A percentile compares a stretch with the other conserved stretches of the same genome.
phyloP scores from a whole-genome alignment of 257 asterid species.

The Oldenlandia corymbosa region DNA sequence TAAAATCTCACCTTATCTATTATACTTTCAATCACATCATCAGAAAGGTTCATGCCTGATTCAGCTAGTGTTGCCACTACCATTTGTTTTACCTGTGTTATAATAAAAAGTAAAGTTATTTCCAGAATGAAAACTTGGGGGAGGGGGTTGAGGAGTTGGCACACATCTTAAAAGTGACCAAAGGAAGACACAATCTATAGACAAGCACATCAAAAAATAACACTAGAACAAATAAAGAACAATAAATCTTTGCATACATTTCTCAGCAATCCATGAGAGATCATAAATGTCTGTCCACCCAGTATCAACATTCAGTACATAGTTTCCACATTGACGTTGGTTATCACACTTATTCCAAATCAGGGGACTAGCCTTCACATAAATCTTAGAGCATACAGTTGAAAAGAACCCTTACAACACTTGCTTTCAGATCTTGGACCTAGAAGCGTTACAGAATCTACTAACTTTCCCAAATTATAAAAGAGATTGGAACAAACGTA shows the following conservation, averaged over 20 bases:
- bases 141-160: no score
- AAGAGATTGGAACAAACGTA: constrained; percentile 1
- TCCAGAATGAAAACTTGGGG: no score
- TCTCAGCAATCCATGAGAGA: not conserved
- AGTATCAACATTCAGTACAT: not conserved
- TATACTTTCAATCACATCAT: constrained; percentile 78
- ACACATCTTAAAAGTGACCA: no score
- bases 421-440: not conserved
- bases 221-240: not conserved
- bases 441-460: no score
- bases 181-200: no score
- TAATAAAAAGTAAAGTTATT: no score
- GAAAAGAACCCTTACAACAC: not conserved
- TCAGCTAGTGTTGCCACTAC: constrained; percentile 96
- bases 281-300: not conserved
- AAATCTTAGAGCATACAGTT: not conserved
- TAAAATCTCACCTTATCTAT: constrained; percentile 74
- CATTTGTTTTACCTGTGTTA: constrained; percentile 81
- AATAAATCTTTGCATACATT: not conserved
- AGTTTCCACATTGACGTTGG: not conserved
- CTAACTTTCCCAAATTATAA: constrained; percentile 1
- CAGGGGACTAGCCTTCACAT: not conserved
- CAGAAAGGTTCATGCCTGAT: constrained; percentile 90
- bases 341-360: not conserved
- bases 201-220: not conserved